Evolutionary conservation across 2,329 filamentous ascomycete genomes (phyloP).

Genomic region (Hawksworthiomyces lignivorus): DNA sequence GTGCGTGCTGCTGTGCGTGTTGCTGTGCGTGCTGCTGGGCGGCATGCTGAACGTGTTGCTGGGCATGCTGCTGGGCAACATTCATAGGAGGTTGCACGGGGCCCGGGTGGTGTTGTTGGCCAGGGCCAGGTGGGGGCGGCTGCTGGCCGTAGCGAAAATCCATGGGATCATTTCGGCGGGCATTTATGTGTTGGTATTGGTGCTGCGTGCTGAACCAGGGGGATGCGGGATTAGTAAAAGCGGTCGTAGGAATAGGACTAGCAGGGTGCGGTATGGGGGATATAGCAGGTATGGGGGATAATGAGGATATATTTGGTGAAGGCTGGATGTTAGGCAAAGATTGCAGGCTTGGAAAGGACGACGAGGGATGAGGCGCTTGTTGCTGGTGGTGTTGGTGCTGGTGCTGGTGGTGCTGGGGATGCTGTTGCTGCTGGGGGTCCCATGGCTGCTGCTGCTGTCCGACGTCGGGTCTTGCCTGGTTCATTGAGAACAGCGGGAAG

Average conservation of each 20-base stretch:
- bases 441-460: constrained; percentile 18
- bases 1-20: constrained; percentile 18
- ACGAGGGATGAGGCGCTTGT: too few species aligned
- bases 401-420: constrained; percentile 13
- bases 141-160: constrained; percentile 19
- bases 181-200: constrained; percentile 42
- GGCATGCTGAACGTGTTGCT: constrained; percentile 28
- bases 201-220: constrained; percentile 30
- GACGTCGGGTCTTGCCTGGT: constrained; percentile 16
- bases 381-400: constrained; percentile 15
- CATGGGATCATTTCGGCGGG: constrained; percentile 21
- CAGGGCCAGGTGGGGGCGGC: constrained; percentile 20
- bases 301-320: background rate
- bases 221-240: constrained; percentile 27
- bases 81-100: constrained; percentile 29
- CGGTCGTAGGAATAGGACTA: background rate
- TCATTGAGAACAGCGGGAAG: constrained; percentile 13
- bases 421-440: constrained; percentile 14
- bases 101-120: constrained; percentile 24
- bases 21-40: constrained; percentile 27
- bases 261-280: background rate
- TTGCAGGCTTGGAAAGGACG: background rate
- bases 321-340: background rate
- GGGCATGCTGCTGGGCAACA: constrained; percentile 25
- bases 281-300: constrained; percentile 1